These are phyloP conservation scores for Ballota nigra DNA, from an alignment of 257 asterid species.

Conservation along the genomic window DNA sequence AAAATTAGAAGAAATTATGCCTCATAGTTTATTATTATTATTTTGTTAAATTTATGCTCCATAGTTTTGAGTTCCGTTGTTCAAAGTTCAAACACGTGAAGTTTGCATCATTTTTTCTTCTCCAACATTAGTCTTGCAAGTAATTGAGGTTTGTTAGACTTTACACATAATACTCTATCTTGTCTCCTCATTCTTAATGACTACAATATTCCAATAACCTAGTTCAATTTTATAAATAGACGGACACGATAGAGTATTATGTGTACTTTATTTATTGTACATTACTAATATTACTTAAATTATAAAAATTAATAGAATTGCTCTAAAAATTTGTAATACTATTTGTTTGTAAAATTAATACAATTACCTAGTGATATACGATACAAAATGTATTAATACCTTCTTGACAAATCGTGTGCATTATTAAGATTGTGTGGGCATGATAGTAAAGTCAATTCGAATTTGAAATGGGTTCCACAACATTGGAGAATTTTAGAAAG, in stretches of 20 bases:
- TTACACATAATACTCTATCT: no score
- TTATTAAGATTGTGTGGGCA: no score
- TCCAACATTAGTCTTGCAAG: not conserved
- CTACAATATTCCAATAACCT: not conserved
- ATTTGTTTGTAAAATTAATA: no score
- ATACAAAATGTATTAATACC: no score
- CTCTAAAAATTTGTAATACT: no score
- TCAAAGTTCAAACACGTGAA: constrained; percentile 20
- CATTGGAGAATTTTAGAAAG: not conserved
- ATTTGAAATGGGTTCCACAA: not conserved
- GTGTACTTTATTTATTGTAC: no score
- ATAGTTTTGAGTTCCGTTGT: no score
- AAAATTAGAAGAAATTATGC: no score
- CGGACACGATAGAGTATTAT: not conserved
- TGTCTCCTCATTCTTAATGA: not conserved
- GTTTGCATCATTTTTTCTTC: not conserved
- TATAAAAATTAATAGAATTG: no score
- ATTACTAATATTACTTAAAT: not conserved
- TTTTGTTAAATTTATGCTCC: not conserved
- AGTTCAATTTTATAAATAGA: not conserved
- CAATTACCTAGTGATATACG: no score
- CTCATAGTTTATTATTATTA: not conserved
- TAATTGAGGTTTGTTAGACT: not conserved
- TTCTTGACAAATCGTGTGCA: no score
- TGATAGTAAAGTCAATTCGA: not conserved